Base-by-base conservation (phyloP, 106 monocot species). In the Dactylorhiza incarnata region DNA sequence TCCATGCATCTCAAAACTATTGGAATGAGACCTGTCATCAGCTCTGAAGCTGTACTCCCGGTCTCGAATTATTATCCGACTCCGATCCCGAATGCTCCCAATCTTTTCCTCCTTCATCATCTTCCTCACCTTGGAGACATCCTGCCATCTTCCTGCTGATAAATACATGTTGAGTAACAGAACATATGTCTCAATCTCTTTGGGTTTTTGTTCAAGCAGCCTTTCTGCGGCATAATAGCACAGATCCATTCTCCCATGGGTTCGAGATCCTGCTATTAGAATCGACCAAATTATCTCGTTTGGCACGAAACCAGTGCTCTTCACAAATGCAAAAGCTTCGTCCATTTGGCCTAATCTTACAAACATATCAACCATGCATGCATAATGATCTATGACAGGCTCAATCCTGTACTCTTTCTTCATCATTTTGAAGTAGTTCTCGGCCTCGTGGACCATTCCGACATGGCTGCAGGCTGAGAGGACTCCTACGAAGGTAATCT, bases 361-460 rank as follows among this genome's bases (percentile, higher is more conserved):
- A 79, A 81, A 91, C 90, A 96, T 82, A 81, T 96, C 95, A 19
- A 96, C 86, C 93, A 96, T 90, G 72, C 95, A 96, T 7, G 93
- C 93, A 49, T 83, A 96, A 66, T 93, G 95, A 71, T 90, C 93
- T 85, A 88, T 88, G 7, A 87, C 90, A 9, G 95, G 93, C 73
- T 84, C 81, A 75, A 93, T 93, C 5, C 82, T 51, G 62, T 96
- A 96, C 81, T 93, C 90, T 63, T 81, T 74, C 72, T n/a, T 82
- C 95, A 96, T 96, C 87, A 96, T 84, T 26, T 87, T 80, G 73
- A 93, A 93, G 14, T 96, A 96, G 65, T 82, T 50, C 46, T 89
- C 75, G 16, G 95, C 95, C 75, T 93, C 87, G 7, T 88, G 78
- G 55, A 91, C 87, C 82, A 90, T 80, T 26, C 93, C 86, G 9